A percentile compares a stretch with the other conserved stretches of the same genome.
phyloP scores from a whole-genome alignment of 2,329 filamentous ascomycete species.

The Aspergillus sp. region DNA sequence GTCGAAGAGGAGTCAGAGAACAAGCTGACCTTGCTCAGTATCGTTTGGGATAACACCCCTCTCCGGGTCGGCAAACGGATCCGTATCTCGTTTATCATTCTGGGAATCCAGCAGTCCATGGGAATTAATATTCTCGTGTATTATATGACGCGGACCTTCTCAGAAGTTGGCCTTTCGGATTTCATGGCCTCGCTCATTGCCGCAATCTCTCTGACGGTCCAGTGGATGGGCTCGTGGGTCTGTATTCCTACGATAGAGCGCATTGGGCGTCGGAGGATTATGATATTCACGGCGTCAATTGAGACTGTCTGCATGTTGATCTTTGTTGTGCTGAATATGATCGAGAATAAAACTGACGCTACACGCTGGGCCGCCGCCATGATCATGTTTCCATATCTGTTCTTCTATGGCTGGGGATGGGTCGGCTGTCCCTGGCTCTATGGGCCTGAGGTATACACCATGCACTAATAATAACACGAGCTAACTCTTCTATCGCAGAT shows the following conservation, averaged over 20 bases:
- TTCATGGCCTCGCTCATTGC: conserved; percentile 16
- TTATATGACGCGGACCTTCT: conserved; percentile 33
- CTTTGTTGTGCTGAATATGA: conserved; percentile 14
- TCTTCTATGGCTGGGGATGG: conserved; percentile 19
- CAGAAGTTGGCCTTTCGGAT: conserved; percentile 26
- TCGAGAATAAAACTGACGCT: conserved; percentile 11
- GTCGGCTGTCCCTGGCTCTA: conserved; percentile 13
- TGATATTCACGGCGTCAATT: conserved; percentile 11
- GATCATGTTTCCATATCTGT: conserved; percentile 14
- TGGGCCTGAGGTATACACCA: not conserved
- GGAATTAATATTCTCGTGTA: conserved; percentile 36
- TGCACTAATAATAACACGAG: not conserved
- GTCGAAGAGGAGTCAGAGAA: not conserved
- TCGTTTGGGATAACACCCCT: conserved; percentile 36
- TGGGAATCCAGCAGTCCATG: conserved; percentile 27
- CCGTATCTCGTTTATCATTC: conserved; percentile 39
- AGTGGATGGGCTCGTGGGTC: not conserved
- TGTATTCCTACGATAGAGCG: not conserved
- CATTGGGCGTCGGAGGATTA: not conserved
- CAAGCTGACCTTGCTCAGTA: not conserved
- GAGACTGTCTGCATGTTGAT: conserved; percentile 11
- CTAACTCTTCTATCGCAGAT: not conserved
- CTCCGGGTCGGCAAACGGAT: conserved; percentile 37
- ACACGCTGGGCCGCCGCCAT: conserved; percentile 14
- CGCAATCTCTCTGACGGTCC: not conserved